phyloP scores from a whole-genome alignment of 2,329 filamentous ascomycete genomes.

The Berkeleyomyces rouxiae region DNA sequence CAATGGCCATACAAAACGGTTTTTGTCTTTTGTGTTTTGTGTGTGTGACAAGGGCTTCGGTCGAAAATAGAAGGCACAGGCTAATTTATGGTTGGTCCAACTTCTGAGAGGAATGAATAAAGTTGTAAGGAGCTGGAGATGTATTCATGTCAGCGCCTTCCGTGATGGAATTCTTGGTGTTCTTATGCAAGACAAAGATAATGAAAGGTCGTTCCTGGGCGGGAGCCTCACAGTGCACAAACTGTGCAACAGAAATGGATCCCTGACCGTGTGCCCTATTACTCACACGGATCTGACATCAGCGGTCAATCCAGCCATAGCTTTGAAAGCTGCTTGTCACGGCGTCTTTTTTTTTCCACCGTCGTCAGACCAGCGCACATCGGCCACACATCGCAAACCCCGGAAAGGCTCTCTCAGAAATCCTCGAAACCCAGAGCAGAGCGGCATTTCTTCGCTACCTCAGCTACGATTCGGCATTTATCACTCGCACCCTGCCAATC shows the following conservation, averaged over 20 bases:
- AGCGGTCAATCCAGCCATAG: neutral
- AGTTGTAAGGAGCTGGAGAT: neutral
- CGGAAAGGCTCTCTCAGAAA: neutral
- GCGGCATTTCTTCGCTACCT: neutral
- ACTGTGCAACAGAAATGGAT: neutral
- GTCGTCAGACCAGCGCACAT: neutral
- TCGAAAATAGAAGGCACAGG: neutral
- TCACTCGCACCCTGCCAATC: neutral
- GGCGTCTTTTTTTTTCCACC: neutral
- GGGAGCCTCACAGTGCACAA: neutral
- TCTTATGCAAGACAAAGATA: neutral
- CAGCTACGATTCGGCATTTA: neutral
- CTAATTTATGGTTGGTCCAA: neutral
- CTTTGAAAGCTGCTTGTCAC: neutral
- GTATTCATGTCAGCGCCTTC: neutral
- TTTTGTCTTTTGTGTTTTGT: neutral
- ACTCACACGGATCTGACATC: constrained; percentile 8
- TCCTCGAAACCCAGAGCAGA: too few relatives aligned
- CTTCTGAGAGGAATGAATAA: neutral
- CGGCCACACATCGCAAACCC: neutral
- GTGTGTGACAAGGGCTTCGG: neutral
- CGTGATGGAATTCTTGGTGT: neutral
- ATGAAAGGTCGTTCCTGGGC: neutral
- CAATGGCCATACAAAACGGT: neutral
- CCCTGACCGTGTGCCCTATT: neutral